Evolutionary conservation across 768 basidiomycete species (phyloP), one percentile per base, ranked within the genome.

Genomic region (Rhodotorula kratochvilovae): DNA sequence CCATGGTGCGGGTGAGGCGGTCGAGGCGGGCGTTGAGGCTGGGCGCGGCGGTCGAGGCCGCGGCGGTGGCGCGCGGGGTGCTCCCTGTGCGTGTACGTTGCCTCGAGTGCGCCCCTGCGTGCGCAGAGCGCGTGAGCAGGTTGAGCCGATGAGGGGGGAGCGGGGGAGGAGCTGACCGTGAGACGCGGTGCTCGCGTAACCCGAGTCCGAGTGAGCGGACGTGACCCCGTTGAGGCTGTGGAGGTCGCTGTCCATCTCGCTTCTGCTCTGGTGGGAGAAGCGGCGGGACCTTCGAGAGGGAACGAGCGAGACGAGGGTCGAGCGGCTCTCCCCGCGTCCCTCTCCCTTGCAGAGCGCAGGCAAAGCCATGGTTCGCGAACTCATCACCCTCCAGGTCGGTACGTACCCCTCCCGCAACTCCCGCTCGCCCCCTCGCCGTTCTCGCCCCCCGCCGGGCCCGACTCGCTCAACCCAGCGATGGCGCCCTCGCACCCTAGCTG

Each of bases 351-450:
- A 27, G 35, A 53, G 3, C 35, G 21, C 35, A 25, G 29, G 11
- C 3, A 5, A 15, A n/a, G 25, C 29, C 39, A 17, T n/a, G 7
- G 27, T 65, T 43, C 43, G 70, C n/a, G 74, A 75, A 43, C 31
- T 72, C 17, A 42, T 75, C 46, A 71, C 70, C 13, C 55, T 75
- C 21, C 74, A 75, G 35, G 68, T 68, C 53, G 74, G 74, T 66
- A 3, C 33, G 68, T 51, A 45, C 31, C 17, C 3, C 3, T 6
- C 46, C 16, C 31, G 27, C 39, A 7, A n/a, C 23, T 16, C 16
- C 58, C 27, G n/a, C 17, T 31, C 25, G 50, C 19, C 35, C 29
- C 21, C 46, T 35, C 11, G 2, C 42, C 42, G 7, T 10, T 29
- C 51, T 53, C 50, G 19, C 27, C 50, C 13, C 12, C 51, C 13